Conservation (phyloP, 352 stramenopile species). For the Globisporangium emineosum region DNA sequence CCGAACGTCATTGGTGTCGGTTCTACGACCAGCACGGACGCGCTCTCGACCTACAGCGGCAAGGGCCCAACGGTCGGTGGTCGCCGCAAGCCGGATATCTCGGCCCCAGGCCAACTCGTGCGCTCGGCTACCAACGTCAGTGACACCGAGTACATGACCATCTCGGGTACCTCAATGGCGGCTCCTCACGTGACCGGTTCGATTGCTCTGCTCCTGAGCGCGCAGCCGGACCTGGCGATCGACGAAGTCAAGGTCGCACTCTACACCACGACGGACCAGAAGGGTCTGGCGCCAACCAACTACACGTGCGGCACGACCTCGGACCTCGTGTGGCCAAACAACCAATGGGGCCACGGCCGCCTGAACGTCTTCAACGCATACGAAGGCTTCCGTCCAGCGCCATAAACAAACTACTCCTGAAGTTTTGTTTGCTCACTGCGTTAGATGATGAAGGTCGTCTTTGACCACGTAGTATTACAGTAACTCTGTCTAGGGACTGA, state of each 20-base stretch:
- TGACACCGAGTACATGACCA: background rate
- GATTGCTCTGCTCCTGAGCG: conserved; percentile 21
- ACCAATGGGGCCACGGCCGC: conserved; percentile 30
- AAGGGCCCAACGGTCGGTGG: conserved; percentile 22
- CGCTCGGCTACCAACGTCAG: background rate
- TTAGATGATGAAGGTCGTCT: no score
- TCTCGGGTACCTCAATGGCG: conserved; percentile 12
- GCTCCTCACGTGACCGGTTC: conserved; percentile 20
- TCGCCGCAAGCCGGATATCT: conserved; percentile 28
- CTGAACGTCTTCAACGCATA: conserved; percentile 23
- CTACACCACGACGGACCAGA: conserved; percentile 14
- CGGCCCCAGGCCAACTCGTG: conserved; percentile 20
- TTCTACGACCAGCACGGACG: conserved; percentile 22
- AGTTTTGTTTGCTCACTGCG: no score
- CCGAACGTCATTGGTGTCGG: conserved; percentile 34
- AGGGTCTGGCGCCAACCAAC: background rate
- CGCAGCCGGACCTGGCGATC: conserved; percentile 14
- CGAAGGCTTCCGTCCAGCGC: conserved; percentile 19
- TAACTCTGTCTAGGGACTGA: no score
- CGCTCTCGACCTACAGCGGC: conserved; percentile 23
- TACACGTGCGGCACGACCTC: conserved; percentile 27
- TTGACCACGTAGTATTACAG: no score
- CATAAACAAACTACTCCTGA: no score
- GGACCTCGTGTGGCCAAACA: conserved; percentile 33
- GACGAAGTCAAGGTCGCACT: conserved; percentile 12